These are phyloP conservation scores for Ettlia oleoabundans DNA, from an alignment of 139 green algal genomes.

Conservation along the genomic window DNA sequence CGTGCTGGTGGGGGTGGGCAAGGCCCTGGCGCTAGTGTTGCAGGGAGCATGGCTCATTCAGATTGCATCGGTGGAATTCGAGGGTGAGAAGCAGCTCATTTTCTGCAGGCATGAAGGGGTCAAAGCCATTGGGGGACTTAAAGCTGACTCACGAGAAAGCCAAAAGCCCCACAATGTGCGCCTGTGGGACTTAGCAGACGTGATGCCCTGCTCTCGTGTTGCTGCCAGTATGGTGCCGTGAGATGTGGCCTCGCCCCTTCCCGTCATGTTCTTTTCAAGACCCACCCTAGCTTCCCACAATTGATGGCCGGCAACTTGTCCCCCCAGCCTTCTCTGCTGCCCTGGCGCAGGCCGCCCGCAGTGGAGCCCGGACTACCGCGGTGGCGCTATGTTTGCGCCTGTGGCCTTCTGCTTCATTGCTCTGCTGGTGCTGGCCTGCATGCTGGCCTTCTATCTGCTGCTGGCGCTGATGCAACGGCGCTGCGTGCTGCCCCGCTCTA, in stretches of 20 bases:
- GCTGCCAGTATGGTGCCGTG: too few species aligned
- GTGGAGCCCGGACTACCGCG: conserved; percentile 19
- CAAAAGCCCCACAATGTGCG: too few species aligned
- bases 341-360: conserved; percentile 20
- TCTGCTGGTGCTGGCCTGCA: neutral
- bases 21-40: conserved; percentile 27
- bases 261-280: too few species aligned
- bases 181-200: too few species aligned
- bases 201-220: too few species aligned
- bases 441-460: neutral
- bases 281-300: too few species aligned
- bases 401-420: conserved; percentile 39
- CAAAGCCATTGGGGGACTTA: too few species aligned
- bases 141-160: too few species aligned
- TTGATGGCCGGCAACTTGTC: neutral
- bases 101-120: too few species aligned
- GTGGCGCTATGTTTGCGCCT: conserved; percentile 46
- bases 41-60: conserved; percentile 48
- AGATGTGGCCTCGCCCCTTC: too few species aligned
- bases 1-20: conserved; percentile 11
- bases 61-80: conserved; percentile 39
- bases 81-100: too few species aligned
- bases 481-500: neutral
- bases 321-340: neutral
- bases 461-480: neutral